Base-by-base conservation (phyloP, 306 rosid species). In the Clitoria ternatea region DNA sequence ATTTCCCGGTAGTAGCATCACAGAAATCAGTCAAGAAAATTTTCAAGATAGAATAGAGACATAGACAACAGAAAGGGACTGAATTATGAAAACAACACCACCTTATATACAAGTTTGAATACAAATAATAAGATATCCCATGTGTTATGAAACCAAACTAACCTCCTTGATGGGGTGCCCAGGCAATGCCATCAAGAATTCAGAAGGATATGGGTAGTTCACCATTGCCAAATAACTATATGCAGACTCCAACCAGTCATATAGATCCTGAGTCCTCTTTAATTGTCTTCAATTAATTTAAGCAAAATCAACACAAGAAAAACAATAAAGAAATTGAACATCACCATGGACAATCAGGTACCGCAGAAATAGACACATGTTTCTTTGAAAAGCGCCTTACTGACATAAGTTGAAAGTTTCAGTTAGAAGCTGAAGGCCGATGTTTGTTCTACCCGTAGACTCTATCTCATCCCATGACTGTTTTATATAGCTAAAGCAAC, bases 181-280 rank as follows among this genome's bases (percentile, higher is more conserved):
- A 22, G 97, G 97, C 86, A 91, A 84, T 70, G 90, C 86, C 97
- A 57, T 89, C 77, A 91, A 0, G 77, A 89, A 91, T 1, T 82
- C 80, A 15, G 96, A 61, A 60, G 89, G 79, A 74, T 83, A 91
- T 20, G 97, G 97, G 70, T 89, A 91, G 82, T 91, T 75, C 59
- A 84, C 91, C 97, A 92, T 92, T 35, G 90, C 97, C 82, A 92
- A 81, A 87, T 56, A 92, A 83, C 90, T 89, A 79, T 87, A 92
- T 5, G 97, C 97, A 36, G 92, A 84, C 4, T 85, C 90, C 81
- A 92, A 66, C 96, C 97, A 89, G 62, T 64, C 49, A 4, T 5
- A 56, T 53, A 92, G 87, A 79, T 92, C 90, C 12, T 29, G 62
- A 7, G 78, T 40, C 17, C 24, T 81, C 2, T 75, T 87, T 70